Percentiles rank a stretch among this genome's conserved stretches.
Evolutionary conservation across 2,329 filamentous ascomycete species (phyloP).

Genomic region (Claviceps cyperi): DNA sequence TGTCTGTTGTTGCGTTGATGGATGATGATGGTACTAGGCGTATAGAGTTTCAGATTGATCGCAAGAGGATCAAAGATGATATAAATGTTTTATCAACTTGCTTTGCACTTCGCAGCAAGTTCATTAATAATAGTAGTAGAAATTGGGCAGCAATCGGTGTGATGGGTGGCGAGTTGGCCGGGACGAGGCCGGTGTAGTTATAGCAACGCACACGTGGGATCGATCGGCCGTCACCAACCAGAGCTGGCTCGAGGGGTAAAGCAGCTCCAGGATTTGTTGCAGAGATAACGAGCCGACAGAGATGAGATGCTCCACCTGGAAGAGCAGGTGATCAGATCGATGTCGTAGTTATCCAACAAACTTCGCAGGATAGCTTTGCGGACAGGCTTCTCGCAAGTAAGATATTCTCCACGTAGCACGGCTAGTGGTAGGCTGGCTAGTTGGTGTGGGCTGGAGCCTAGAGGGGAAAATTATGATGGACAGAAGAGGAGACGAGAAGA

Average conservation of each 20-base stretch:
- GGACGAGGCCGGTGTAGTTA: constrained; percentile 4
- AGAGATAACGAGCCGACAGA: not conserved
- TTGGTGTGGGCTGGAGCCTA: not conserved
- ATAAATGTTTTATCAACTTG: constrained; percentile 4
- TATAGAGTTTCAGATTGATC: not conserved
- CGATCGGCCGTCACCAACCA: constrained; percentile 5
- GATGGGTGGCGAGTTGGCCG: constrained; percentile 1
- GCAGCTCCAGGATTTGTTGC: constrained; percentile 2
- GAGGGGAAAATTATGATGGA: no score
- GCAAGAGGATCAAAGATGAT: not conserved
- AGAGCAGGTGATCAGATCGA: not conserved
- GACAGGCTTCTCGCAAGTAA: not conserved
- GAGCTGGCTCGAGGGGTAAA: not conserved
- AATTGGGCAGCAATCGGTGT: constrained; percentile 3
- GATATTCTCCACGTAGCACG: not conserved
- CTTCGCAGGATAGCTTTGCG: not conserved
- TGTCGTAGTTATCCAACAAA: not conserved
- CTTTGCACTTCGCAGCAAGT: constrained; percentile 3
- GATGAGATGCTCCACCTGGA: not conserved
- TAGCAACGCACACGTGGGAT: constrained; percentile 3
- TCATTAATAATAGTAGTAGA: not conserved
- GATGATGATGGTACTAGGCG: not conserved
- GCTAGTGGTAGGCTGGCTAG: not conserved
- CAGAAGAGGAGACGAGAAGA: not conserved
- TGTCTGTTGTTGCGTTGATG: constrained; percentile 2